Evolutionary conservation across 805 yeast genomes (phyloP).

Genomic region (Teunomyces kruisii): DNA sequence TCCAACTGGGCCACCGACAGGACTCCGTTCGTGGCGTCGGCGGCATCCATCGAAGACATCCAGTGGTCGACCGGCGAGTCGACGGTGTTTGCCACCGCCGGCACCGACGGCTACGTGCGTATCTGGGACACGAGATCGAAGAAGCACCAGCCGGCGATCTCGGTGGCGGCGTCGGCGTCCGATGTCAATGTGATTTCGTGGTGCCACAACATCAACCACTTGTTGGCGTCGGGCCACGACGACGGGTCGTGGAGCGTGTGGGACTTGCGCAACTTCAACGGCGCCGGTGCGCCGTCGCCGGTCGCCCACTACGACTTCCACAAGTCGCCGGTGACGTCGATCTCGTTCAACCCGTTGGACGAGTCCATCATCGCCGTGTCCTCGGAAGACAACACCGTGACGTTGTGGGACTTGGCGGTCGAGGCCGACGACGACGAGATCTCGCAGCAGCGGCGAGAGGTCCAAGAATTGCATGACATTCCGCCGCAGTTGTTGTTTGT

Average conservation of each 20-base stretch:
- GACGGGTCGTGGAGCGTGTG: conserved; percentile 97
- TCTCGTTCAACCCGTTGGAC: conserved; percentile 91
- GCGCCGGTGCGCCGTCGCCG: conserved; percentile 59
- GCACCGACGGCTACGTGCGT: conserved; percentile 85
- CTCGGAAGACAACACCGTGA: conserved; percentile 94
- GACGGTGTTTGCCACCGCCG: conserved; percentile 94
- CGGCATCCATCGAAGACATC: conserved; percentile 87
- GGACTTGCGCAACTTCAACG: conserved; percentile 88
- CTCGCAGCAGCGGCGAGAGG: conserved; percentile 75
- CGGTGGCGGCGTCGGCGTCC: conserved; percentile 72
- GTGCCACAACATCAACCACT: conserved; percentile 83
- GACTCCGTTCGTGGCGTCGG: conserved; percentile 68
- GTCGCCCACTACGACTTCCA: conserved; percentile 96
- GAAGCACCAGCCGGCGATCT: conserved; percentile 86
- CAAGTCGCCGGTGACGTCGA: conserved; percentile 87
- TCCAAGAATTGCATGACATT: conserved; percentile 78
- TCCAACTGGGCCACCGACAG: conserved; percentile 84
- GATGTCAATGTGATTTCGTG: conserved; percentile 96
- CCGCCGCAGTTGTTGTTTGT: conserved; percentile 96
- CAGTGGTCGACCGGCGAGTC: conserved; percentile 94
- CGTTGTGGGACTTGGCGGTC: conserved; percentile 96
- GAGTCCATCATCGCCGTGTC: conserved; percentile 95
- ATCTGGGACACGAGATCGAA: conserved; percentile 97
- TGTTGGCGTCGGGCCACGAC: conserved; percentile 94
- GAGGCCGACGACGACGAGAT: conserved; percentile 99